Evolutionary conservation across 208 protist genomes (phyloP).

Genomic region (Strigomonas culicis): DNA sequence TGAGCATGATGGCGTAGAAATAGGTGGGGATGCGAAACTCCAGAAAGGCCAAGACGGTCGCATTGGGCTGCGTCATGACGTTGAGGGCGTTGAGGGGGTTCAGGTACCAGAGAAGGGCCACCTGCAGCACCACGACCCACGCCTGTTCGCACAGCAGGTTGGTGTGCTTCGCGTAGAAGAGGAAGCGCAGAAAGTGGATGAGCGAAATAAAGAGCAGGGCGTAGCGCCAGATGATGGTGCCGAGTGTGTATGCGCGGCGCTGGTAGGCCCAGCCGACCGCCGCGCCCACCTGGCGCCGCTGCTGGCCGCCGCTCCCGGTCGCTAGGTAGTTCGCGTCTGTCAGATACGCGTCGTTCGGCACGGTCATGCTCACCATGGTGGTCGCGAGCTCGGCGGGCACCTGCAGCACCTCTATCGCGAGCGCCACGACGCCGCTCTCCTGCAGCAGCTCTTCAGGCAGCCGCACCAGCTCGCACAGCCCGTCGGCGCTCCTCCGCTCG

Average conservation of each 20-base stretch:
- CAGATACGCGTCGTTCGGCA: no score
- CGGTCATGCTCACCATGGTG: neutral
- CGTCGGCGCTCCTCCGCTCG: conserved; percentile 9
- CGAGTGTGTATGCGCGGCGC: conserved; percentile 50
- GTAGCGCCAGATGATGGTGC: conserved; percentile 62
- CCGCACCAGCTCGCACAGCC: neutral
- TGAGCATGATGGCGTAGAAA: conserved; percentile 63
- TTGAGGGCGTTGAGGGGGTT: conserved; percentile 60
- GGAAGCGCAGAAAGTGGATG: conserved; percentile 61
- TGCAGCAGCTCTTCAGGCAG: conserved; percentile 1
- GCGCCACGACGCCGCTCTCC: neutral
- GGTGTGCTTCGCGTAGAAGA: conserved; percentile 58
- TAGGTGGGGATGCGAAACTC: conserved; percentile 73
- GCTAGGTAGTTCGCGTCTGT: no score
- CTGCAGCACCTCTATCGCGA: neutral
- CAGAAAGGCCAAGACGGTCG: conserved; percentile 62
- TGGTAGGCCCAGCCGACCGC: conserved; percentile 48
- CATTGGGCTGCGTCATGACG: conserved; percentile 25
- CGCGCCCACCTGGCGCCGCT: conserved; percentile 17
- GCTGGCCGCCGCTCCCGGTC: no score
- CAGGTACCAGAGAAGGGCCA: conserved; percentile 71
- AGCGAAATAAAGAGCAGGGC: conserved; percentile 55
- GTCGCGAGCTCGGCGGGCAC: neutral
- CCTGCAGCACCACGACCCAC: conserved; percentile 65
- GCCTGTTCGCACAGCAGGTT: conserved; percentile 70